Evolutionary conservation across 2,329 filamentous ascomycete genomes (phyloP), one percentile per base, ranked within the genome.

Genomic region (Calycina herbarum): DNA sequence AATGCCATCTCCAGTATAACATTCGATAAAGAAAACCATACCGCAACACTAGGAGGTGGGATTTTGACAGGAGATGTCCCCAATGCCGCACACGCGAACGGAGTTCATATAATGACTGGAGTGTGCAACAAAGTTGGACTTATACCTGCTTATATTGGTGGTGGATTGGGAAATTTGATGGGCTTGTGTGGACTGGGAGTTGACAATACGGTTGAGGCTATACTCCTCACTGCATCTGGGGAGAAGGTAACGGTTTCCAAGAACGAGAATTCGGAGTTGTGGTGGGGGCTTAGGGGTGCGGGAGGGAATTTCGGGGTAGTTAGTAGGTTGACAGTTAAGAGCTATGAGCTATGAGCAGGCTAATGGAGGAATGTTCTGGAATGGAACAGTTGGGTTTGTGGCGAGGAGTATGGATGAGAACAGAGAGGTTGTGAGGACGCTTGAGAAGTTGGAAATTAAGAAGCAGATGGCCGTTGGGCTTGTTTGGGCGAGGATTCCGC

Each of bases 41-140:
- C 64, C 1, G 58, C 59, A 42, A 61, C 64, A 5, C n/a, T 68
- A 4, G 61, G 62, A 13, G 67, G 63, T 3, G 67, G 67, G 3
- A 57, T 61, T 5, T 13, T 65, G 2, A 57, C 63, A 2, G 17
- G 40, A 5, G 60, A 67, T 15, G 62, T 59, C 2, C 3, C 65
- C 4, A 40, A 62, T 6, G 57, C 61, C 15, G 58, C 63, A 0
- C 51, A 63, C 20, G 45, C 20, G 15, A 45, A 42, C 5, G 38
- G 54, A 13, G 61, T 40, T 10, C 51, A 59, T 11, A 57, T 65
- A 4, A 51, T 59, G 5, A 59, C 63, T 27, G 64, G 66, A 2
- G 65, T 62, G 1, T 68, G 64, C 42, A 51, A 51, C 20, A 11
- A 20, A 24, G 45, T 51, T 51, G 45, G 45, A 5, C 11, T 51